These are phyloP conservation scores for Xylaria multiplex DNA, from an alignment of 2,329 filamentous ascomycete genomes.

Conservation along the genomic window DNA sequence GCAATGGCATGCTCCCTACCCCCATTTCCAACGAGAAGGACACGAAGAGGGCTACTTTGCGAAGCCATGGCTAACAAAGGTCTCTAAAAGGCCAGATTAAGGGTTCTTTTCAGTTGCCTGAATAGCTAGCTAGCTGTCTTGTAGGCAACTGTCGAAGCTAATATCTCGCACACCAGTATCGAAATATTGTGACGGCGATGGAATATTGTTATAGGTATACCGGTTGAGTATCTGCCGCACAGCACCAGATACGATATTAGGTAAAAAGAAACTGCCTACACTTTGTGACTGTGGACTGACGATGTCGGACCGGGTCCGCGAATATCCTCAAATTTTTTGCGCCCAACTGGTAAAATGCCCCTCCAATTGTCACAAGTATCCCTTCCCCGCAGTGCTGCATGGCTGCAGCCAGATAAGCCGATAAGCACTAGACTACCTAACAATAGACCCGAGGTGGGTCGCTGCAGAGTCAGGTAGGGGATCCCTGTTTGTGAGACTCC, in stretches of 20 bases:
- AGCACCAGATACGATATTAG: constrained; percentile 10
- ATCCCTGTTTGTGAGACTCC: constrained; percentile 26
- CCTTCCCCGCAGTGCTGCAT: constrained; percentile 45
- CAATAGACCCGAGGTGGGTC: neutral
- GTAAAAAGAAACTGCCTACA: constrained; percentile 14
- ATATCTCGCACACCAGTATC: neutral
- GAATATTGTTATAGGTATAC: neutral
- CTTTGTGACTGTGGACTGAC: constrained; percentile 15
- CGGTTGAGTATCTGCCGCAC: neutral
- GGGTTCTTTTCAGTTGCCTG: neutral
- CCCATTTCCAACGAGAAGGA: constrained; percentile 92
- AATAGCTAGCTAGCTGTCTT: neutral
- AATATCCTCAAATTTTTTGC: constrained; percentile 38
- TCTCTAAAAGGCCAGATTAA: neutral
- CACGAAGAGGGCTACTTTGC: constrained; percentile 60
- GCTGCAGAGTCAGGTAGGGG: neutral
- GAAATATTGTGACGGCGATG: neutral
- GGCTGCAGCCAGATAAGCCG: constrained; percentile 38
- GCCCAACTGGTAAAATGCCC: constrained; percentile 36
- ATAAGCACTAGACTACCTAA: constrained; percentile 24
- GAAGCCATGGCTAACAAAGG: constrained; percentile 41
- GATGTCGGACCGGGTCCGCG: constrained; percentile 29
- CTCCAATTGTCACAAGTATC: constrained; percentile 41
- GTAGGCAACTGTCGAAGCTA: neutral
- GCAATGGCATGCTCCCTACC: constrained; percentile 94